These are phyloP conservation scores for Helotiales sp. DNA, from an alignment of 2,329 filamentous ascomycete species.

Conservation along the genomic window DNA sequence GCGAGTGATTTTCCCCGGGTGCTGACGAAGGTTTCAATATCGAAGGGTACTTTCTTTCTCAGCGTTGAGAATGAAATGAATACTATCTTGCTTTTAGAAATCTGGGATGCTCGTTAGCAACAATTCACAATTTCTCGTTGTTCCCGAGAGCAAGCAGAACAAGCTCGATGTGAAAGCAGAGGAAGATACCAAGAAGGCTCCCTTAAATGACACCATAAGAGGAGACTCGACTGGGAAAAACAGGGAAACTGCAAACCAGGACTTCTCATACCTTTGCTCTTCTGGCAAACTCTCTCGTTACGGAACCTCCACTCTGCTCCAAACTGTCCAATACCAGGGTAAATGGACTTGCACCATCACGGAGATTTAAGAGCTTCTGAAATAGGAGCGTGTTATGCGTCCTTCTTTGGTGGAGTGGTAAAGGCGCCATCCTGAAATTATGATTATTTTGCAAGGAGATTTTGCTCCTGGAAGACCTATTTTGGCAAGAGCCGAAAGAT, in stretches of 20 bases:
- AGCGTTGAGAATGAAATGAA: slow-evolving; percentile 78
- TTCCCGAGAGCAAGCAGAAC: background rate
- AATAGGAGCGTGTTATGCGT: slow-evolving; percentile 84
- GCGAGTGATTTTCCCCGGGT: slow-evolving; percentile 59
- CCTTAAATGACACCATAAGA: background rate
- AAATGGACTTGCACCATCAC: slow-evolving; percentile 80
- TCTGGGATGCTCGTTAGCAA: slow-evolving; percentile 38
- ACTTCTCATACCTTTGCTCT: slow-evolving; percentile 61
- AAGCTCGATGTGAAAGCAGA: background rate
- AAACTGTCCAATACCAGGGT: slow-evolving; percentile 83
- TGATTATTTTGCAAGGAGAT: background rate
- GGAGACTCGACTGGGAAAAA: background rate
- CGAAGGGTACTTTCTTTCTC: slow-evolving; percentile 52
- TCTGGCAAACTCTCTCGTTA: slow-evolving; percentile 72
- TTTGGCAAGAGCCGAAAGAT: background rate
- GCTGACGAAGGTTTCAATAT: slow-evolving; percentile 67
- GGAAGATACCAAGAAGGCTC: background rate
- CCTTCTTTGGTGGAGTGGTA: slow-evolving; percentile 65
- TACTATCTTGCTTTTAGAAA: slow-evolving; percentile 67
- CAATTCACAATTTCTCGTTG: background rate
- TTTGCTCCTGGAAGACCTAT: background rate
- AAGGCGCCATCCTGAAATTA: slow-evolving; percentile 50
- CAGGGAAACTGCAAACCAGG: background rate
- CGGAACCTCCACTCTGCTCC: slow-evolving; percentile 72
- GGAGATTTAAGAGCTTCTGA: slow-evolving; percentile 75